Evolutionary conservation across 768 basidiomycete genomes (phyloP).

Genomic region (Leccinum variicolor): DNA sequence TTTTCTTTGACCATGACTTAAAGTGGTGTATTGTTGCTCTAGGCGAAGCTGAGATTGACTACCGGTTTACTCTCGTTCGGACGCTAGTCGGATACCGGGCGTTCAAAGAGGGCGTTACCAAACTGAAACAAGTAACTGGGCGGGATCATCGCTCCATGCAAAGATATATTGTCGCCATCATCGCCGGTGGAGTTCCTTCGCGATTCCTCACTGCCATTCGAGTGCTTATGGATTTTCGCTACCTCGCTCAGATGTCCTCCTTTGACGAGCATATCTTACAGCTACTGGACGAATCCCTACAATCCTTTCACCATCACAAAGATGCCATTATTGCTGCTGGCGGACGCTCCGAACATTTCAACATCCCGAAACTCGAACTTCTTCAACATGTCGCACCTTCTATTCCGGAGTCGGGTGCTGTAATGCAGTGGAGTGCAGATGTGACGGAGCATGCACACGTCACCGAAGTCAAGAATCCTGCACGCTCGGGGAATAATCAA

Average conservation of each 20-base stretch:
- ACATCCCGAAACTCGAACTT: background rate
- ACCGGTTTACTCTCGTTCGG: background rate
- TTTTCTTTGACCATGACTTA: background rate
- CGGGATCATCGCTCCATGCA: background rate
- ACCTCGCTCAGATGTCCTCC: background rate
- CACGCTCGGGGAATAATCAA: background rate
- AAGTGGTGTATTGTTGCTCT: background rate
- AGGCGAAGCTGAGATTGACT: background rate
- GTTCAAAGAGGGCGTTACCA: background rate
- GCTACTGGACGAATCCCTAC: background rate
- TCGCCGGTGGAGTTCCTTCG: background rate
- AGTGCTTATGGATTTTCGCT: background rate
- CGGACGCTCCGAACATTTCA: background rate
- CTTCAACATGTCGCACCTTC: background rate
- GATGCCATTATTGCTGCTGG: background rate
- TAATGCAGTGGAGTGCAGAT: background rate
- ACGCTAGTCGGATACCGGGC: background rate
- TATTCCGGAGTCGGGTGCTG: background rate
- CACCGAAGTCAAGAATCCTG: background rate
- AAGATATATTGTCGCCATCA: background rate
- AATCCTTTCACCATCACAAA: background rate
- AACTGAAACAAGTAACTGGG: background rate
- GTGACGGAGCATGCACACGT: background rate
- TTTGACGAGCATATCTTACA: background rate
- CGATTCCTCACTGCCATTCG: background rate